Base-by-base conservation (phyloP, 1,284 basidiomycete species). In the Boletellus dicymbophilus region DNA sequence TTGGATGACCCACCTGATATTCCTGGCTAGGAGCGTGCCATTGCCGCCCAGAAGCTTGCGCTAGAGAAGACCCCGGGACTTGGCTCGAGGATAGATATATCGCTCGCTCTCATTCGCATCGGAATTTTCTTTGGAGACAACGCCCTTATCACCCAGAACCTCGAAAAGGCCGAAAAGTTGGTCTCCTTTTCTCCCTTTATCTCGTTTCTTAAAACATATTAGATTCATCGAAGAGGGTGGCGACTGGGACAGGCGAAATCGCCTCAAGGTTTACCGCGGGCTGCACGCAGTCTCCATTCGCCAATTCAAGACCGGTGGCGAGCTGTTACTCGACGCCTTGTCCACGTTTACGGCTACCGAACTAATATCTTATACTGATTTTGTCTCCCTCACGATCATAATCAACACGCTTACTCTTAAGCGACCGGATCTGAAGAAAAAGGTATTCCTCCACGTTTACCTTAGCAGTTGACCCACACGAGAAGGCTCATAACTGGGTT, bases 171-270 rank as follows among this genome's bases (percentile, higher is more conserved):
- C 0, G 89, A 94, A 61, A 82, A 85, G 90, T 94, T 55, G 54
- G 84, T 48, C 25, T 6, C 18, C n/a, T 1, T 36, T 18, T 34
- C 6, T 37, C 28, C 33, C n/a, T 13, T 8, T 4, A 37, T 54
- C 26, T 25, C 21, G 2, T n/a, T 10, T 18, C 15, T 49, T 41
- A 28, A 27, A 21, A 38, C 33, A 16, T 39, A 22, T 6, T 63
- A 95, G 93, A 54, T 75, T 98, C 30, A 90, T 98, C 44, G 95
- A 98, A 61, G 85, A 95, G 67, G 96, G 97, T 3, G 96, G 97
- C 40, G 96, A 99, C 71, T 99, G 96, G 96, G 96, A 99, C 70
- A 79, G 97, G 49, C 82, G 95, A 27, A 99, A 98, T 69, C 82
- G 95, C 39, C 83, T 98, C 58, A 99, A 98, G 70, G 96, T 98